These are phyloP conservation scores for Thalassia testudinum DNA, from an alignment of 116 monocot genomes.

Conservation along the genomic window DNA sequence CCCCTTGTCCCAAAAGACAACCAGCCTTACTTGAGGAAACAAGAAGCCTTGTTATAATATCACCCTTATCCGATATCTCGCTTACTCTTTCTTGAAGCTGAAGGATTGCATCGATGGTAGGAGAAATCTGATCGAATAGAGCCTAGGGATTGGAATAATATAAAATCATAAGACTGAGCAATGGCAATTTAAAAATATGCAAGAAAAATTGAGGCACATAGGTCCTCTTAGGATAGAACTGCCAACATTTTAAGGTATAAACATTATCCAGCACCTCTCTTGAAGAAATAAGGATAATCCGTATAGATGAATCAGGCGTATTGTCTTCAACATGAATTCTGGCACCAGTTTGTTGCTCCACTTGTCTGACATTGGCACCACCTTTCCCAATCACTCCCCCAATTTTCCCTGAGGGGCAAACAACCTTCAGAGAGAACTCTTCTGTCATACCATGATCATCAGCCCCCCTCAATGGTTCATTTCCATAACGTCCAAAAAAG, in stretches of 20 bases:
- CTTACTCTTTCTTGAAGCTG: constrained; percentile 37
- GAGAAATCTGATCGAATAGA: constrained; percentile 34
- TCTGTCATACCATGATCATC: constrained; percentile 15
- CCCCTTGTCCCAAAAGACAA: constrained; percentile 64
- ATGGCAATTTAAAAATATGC: too few relatives aligned
- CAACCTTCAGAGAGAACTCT: constrained; percentile 49
- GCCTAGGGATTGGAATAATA: constrained; percentile 9
- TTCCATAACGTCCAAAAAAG: constrained; percentile 23
- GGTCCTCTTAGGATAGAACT: too few relatives aligned
- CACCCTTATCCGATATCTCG: constrained; percentile 12
- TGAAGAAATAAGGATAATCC: constrained; percentile 38
- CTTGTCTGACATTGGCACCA: constrained; percentile 45
- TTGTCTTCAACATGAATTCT: constrained; percentile 51
- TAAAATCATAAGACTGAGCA: not conserved
- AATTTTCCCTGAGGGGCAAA: constrained; percentile 49
- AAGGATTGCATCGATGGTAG: constrained; percentile 63
- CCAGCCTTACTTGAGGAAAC: constrained; percentile 63
- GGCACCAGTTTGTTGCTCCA: constrained; percentile 60
- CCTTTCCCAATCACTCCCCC: constrained; percentile 62
- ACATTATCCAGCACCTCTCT: constrained; percentile 40
- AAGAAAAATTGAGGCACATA: too few relatives aligned
- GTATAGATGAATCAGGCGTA: constrained; percentile 31
- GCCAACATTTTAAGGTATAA: too few relatives aligned
- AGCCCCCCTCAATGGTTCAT: constrained; percentile 15
- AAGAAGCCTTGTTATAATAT: constrained; percentile 37